These are phyloP conservation scores for Thymus mandschuricus DNA, from an alignment of 257 asterid genomes.

Conservation along the genomic window DNA sequence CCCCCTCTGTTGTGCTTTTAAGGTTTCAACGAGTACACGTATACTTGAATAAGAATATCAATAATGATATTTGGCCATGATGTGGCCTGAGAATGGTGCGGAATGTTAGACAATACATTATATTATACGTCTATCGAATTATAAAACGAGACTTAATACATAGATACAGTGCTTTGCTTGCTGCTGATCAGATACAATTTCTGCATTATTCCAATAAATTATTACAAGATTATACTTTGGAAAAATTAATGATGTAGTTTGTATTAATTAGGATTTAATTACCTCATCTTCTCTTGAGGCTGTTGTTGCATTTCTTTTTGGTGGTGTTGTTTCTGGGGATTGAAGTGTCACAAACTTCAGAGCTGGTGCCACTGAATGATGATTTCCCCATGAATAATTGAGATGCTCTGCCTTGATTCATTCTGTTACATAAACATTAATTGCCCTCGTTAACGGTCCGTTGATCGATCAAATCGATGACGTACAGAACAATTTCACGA, in stretches of 20 bases:
- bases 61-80: too few relatives aligned
- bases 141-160: too few relatives aligned
- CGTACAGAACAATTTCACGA: too few relatives aligned
- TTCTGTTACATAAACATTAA: slow-evolving; percentile 23
- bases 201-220: neutral
- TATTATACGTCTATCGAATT: too few relatives aligned
- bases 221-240: neutral
- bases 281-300: slow-evolving; percentile 19
- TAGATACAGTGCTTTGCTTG: neutral
- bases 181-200: neutral
- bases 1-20: too few relatives aligned
- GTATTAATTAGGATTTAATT: neutral
- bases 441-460: too few relatives aligned
- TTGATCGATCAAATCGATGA: too few relatives aligned
- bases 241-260: neutral
- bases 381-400: slow-evolving; percentile 31
- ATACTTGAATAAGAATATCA: too few relatives aligned
- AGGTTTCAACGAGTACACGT: neutral
- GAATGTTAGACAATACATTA: too few relatives aligned
- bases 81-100: too few relatives aligned
- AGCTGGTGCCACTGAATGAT: slow-evolving; percentile 10
- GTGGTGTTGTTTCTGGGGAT: neutral
- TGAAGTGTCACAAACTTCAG: slow-evolving; percentile 9
- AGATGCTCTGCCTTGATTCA: slow-evolving; percentile 34
- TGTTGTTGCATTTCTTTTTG: slow-evolving; percentile 14